Percentiles rank a stretch among this genome's conserved stretches.
Conservation (phyloP, 164 flowering plant species). For the Cinnamomum micranthum region DNA sequence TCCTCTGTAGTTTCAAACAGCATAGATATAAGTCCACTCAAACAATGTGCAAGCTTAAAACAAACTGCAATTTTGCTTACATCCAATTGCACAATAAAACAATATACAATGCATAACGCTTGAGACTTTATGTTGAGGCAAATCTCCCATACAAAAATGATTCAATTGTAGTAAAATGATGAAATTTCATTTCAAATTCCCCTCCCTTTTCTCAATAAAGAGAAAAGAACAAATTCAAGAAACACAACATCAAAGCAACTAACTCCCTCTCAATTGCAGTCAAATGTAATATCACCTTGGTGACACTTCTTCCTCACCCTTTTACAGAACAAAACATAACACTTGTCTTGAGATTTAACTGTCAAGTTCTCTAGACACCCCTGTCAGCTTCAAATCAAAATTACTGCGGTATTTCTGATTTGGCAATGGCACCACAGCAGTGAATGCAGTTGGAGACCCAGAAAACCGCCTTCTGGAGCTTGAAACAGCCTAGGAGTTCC, state of each 20-base stretch:
- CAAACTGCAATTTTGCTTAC: too few relatives aligned
- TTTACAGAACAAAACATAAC: conserved; percentile 60
- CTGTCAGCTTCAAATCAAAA: conserved; percentile 85
- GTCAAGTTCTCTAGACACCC: conserved; percentile 83
- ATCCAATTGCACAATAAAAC: too few relatives aligned
- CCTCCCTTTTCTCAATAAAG: too few relatives aligned
- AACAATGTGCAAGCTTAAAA: too few relatives aligned
- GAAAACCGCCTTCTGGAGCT: conserved; percentile 87
- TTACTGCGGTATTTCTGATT: conserved; percentile 60
- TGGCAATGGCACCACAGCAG: conserved; percentile 39
- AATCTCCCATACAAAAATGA: too few relatives aligned
- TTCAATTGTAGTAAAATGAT: too few relatives aligned
- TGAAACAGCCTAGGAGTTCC: conserved; percentile 48
- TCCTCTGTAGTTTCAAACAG: too few relatives aligned
- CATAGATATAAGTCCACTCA: too few relatives aligned
- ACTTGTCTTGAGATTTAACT: conserved; percentile 83
- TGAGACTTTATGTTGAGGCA: too few relatives aligned
- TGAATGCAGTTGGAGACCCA: conserved; percentile 41
- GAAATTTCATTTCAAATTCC: too few relatives aligned
- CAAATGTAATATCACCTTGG: conserved; percentile 30
- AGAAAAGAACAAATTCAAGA: too few relatives aligned
- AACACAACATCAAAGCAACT: not conserved
- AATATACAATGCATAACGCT: too few relatives aligned
- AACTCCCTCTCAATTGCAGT: not conserved
- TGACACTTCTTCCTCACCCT: conserved; percentile 55